A percentile compares a stretch with the other conserved stretches of the same genome.
Evolutionary conservation across 345 rosid genomes (phyloP).

Genomic region (Dipteronia dyeriana): DNA sequence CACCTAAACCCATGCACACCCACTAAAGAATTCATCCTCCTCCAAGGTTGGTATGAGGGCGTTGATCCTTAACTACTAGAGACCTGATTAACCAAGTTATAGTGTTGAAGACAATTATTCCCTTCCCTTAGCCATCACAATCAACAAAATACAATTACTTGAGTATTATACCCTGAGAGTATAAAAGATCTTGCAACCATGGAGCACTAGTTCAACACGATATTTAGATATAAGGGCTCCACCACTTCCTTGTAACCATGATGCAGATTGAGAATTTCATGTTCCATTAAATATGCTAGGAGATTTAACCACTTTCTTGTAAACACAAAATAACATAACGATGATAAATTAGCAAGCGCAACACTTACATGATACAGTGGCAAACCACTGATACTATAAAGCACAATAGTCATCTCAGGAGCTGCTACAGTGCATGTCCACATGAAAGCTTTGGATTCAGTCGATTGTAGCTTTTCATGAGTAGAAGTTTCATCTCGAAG

Average conservation of each 20-base stretch:
- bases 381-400: constrained; percentile 52
- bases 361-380: constrained; percentile 90
- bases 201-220: constrained; percentile 1
- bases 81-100: neutral
- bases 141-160: neutral
- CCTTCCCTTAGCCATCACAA: neutral
- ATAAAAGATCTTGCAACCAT: neutral
- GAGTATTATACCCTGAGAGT: neutral
- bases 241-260: neutral
- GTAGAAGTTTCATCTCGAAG: constrained; percentile 57
- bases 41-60: neutral
- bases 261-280: neutral
- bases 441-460: constrained; percentile 61
- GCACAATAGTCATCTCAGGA: constrained; percentile 88
- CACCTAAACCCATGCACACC: neutral
- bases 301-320: neutral
- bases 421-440: constrained; percentile 98
- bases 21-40: neutral
- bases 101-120: neutral
- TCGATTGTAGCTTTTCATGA: constrained; percentile 44
- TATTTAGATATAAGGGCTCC: constrained; percentile 11
- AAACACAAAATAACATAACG: neutral
- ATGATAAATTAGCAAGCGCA: constrained; percentile 11
- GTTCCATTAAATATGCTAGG: neutral
- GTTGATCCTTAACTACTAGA: neutral